Conservation (phyloP, 805 yeast species). For the Myxozyma mucilagina region DNA sequence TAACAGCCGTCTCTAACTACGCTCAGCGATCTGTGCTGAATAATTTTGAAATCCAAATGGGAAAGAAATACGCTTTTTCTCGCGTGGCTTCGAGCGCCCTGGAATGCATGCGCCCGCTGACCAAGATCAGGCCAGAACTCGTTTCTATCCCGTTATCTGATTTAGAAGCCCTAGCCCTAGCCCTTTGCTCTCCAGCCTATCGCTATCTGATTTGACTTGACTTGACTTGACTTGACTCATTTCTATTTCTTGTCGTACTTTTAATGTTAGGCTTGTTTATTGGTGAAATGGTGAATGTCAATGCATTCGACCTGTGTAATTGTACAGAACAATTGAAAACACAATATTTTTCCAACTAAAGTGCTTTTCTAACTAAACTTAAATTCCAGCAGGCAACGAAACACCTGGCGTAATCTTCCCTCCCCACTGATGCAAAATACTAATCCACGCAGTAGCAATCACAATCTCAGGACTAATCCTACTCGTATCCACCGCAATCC, state of each 20-base stretch:
- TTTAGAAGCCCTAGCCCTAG: not conserved
- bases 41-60: too few species aligned
- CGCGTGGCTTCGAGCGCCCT: too few species aligned
- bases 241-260: too few species aligned
- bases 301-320: not conserved
- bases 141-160: conserved; percentile 5
- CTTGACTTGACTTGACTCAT: too few species aligned
- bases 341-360: not conserved
- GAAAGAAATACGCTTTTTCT: too few species aligned
- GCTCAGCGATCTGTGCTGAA: too few species aligned
- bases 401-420: conserved; percentile 12
- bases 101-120: too few species aligned
- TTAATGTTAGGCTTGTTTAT: too few species aligned
- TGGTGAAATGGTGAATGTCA: not conserved
- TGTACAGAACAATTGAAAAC: not conserved
- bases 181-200: not conserved
- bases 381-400: conserved; percentile 15
- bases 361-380: not conserved
- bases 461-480: conserved; percentile 27
- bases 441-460: conserved; percentile 31
- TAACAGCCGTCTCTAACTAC: too few species aligned
- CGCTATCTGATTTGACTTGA: not conserved
- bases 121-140: too few species aligned
- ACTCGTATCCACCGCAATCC: conserved; percentile 24
- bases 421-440: conserved; percentile 26